Conservation (phyloP, 1,139 yeast genomes). For the Lodderomyces orthopsilosis region DNA sequence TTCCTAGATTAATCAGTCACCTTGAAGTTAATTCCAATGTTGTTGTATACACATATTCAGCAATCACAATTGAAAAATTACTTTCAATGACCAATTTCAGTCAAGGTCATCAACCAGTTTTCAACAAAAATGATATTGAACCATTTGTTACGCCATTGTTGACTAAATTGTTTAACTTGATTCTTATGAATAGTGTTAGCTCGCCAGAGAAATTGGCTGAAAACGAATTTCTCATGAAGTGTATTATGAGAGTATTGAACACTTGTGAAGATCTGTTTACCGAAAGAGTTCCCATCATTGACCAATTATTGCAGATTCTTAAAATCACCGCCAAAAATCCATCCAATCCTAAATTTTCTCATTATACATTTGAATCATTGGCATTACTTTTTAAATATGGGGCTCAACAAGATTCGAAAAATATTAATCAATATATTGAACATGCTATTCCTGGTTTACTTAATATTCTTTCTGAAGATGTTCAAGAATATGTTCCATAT, state of each 20-base stretch:
- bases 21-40: conserved; percentile 55
- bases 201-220: conserved; percentile 92
- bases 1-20: conserved; percentile 78
- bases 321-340: conserved; percentile 81
- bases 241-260: conserved; percentile 78
- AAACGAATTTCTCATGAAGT: conserved; percentile 88
- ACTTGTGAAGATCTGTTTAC: conserved; percentile 65
- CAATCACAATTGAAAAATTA: conserved; percentile 88
- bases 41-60: conserved; percentile 89
- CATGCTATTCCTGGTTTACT: conserved; percentile 66
- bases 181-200: conserved; percentile 48
- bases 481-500: conserved; percentile 93
- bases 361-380: conserved; percentile 84
- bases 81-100: conserved; percentile 67
- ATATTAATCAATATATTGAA: conserved; percentile 47
- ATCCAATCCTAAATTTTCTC: conserved; percentile 90
- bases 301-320: conserved; percentile 68
- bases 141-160: conserved; percentile 51
- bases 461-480: conserved; percentile 71
- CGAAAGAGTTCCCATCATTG: conserved; percentile 46
- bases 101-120: conserved; percentile 50
- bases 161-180: conserved; percentile 62
- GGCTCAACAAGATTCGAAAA: conserved; percentile 14
- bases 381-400: conserved; percentile 68
- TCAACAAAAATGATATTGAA: conserved; percentile 67